Evolutionary conservation across 2,329 filamentous ascomycete genomes (phyloP), one percentile per base, ranked within the genome.

Genomic region (Aspergillus glaucus): DNA sequence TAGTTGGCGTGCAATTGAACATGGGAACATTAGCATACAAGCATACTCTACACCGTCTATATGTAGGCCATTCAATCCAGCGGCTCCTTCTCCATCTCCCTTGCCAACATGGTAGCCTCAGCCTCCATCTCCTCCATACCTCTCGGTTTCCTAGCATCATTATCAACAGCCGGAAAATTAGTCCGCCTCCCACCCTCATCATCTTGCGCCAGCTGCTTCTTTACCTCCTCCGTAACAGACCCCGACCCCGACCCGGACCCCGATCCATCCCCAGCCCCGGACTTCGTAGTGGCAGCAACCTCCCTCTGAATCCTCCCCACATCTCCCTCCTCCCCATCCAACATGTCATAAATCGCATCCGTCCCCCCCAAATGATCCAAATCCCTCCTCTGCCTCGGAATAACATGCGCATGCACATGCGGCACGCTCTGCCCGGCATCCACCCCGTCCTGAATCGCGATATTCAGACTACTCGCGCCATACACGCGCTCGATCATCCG

Each of bases 381-480:
- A 68, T 85, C 82, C 7, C 72, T 79, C 50, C 72, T 74, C 50
- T 74, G 75, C 32, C 91, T 75, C 17, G 91, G 91, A 47, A 96
- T 92, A 44, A 96, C 80, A 72, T 98, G 93, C 22, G 90, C 87
- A 71, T 98, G 93, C 12, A 96, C 83, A 71, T 98, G 93, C 7
- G 88, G 78, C 41, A 98, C 92, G 49, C 89, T 95, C 78, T 98
- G 93, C 0, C 93, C 93, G 1, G 93, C 89, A 51, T 90, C 88
- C 28, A 77, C 74, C 17, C 93, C 93, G 68, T 98, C 93, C 68
- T 98, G 93, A n/a, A 98, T 80, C 0, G 92, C 91, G 44, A 98
- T 84, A 64, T 95, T 97, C 72, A 97, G 86, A 51, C 88, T 87
- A 8, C 87, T 82, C 5, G 82, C 86, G 30, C 78, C 64, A 65